Evolutionary conservation across 2,329 filamentous ascomycete genomes (phyloP).

Genomic region (Huntiella decipiens): DNA sequence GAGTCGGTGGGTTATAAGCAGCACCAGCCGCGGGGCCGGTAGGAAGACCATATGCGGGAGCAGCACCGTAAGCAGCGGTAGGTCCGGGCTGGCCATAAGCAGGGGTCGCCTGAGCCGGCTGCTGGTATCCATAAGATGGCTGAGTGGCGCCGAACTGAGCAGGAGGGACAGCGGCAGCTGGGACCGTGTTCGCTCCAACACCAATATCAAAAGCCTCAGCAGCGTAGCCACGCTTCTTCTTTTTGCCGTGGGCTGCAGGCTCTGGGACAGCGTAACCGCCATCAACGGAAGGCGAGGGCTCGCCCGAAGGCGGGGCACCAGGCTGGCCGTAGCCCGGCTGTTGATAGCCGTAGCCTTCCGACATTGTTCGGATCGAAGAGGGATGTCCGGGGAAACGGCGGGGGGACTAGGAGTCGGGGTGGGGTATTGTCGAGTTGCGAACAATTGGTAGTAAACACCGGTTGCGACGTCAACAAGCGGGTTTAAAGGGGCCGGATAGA

Average conservation of each 20-base stretch:
- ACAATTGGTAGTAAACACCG: too few relatives aligned
- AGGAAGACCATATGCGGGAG: conserved; percentile 23
- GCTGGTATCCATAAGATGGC: conserved; percentile 36
- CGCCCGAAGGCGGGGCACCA: conserved; percentile 13
- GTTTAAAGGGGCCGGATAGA: too few relatives aligned
- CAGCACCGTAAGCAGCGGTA: conserved; percentile 21
- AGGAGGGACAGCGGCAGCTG: conserved; percentile 22
- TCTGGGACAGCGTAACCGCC: conserved; percentile 12
- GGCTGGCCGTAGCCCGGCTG: conserved; percentile 24
- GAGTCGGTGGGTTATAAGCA: conserved; percentile 49
- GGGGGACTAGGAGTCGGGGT: conserved; percentile 13
- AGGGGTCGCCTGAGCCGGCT: conserved; percentile 28
- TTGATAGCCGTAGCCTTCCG: conserved; percentile 32
- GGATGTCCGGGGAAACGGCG: background rate
- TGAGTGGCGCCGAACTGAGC: conserved; percentile 32
- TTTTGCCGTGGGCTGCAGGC: conserved; percentile 29
- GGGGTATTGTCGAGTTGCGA: too few relatives aligned
- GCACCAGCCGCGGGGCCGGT: conserved; percentile 21
- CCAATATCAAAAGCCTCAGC: conserved; percentile 89
- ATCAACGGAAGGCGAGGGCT: conserved; percentile 15
- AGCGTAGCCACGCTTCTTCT: conserved; percentile 91
- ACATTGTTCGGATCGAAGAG: conserved; percentile 12
- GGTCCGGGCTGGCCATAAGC: conserved; percentile 15
- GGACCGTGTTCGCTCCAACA: conserved; percentile 56
- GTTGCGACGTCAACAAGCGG: too few relatives aligned